Percentiles rank a stretch among this genome's conserved stretches.
phyloP scores from a whole-genome alignment of 805 yeast species.

The Suhomyces kilbournensis region DNA sequence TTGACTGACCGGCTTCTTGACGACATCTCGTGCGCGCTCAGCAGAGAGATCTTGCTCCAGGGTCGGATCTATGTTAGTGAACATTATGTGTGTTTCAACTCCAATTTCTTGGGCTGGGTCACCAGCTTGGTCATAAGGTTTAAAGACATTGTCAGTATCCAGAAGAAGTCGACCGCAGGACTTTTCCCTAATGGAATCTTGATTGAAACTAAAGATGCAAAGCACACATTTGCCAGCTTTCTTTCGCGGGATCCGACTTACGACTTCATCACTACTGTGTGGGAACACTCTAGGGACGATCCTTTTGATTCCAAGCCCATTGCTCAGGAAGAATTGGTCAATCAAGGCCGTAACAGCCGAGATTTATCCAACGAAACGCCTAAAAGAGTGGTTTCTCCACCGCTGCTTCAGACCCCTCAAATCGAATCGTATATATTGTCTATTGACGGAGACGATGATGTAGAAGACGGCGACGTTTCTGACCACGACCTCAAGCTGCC shows the following conservation, averaged over 20 bases:
- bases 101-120: slow-evolving; percentile 66
- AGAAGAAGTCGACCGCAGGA: slow-evolving; percentile 63
- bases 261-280: slow-evolving; percentile 53
- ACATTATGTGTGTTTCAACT: slow-evolving; percentile 56
- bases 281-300: slow-evolving; percentile 34
- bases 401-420: slow-evolving; percentile 7
- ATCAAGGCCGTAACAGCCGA: slow-evolving; percentile 6
- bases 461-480: slow-evolving; percentile 24
- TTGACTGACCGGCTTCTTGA: slow-evolving; percentile 52
- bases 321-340: slow-evolving; percentile 4
- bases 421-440: slow-evolving; percentile 17
- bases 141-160: slow-evolving; percentile 59
- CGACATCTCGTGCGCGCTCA: slow-evolving; percentile 64
- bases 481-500: slow-evolving; percentile 7
- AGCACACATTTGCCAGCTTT: slow-evolving; percentile 63
- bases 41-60: slow-evolving; percentile 63
- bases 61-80: slow-evolving; percentile 62
- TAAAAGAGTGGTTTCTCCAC: background rate
- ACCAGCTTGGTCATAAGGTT: slow-evolving; percentile 58
- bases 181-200: slow-evolving; percentile 69
- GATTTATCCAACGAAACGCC: slow-evolving; percentile 13
- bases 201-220: slow-evolving; percentile 59
- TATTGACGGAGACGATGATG: slow-evolving; percentile 14
- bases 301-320: background rate
- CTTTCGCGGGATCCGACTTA: slow-evolving; percentile 56